A percentile compares a stretch with the other conserved stretches of the same genome.
These are phyloP conservation scores for Paracamarosporium sp. DNA, from an alignment of 2,329 filamentous ascomycete species.

Conservation along the genomic window DNA sequence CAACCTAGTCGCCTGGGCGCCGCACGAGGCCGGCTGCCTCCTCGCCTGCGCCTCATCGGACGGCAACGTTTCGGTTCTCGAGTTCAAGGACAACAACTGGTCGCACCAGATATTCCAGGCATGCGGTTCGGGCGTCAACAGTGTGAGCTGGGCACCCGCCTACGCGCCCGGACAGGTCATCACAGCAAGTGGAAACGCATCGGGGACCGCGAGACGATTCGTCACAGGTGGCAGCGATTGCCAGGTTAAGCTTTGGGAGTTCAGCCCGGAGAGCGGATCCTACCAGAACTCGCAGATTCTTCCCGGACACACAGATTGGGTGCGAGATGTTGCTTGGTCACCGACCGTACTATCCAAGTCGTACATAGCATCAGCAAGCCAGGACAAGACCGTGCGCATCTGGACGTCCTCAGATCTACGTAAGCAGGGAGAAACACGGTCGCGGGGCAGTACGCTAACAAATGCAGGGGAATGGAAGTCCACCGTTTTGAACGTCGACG, in stretches of 20 bases:
- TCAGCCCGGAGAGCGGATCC: slow-evolving; percentile 60
- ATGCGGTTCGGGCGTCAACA: slow-evolving; percentile 93
- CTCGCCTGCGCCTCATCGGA: slow-evolving; percentile 94
- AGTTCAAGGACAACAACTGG: slow-evolving; percentile 96
- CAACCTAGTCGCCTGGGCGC: slow-evolving; percentile 97
- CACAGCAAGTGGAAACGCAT: slow-evolving; percentile 67
- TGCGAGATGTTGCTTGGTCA: slow-evolving; percentile 96
- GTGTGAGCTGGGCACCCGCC: slow-evolving; percentile 92
- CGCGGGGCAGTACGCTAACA: slow-evolving; percentile 52
- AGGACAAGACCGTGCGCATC: slow-evolving; percentile 97
- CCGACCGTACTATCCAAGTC: slow-evolving; percentile 93
- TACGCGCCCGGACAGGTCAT: slow-evolving; percentile 84
- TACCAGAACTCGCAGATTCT: slow-evolving; percentile 64
- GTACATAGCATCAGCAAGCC: slow-evolving; percentile 93
- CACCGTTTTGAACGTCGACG: slow-evolving; percentile 86
- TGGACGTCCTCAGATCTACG: slow-evolving; percentile 71
- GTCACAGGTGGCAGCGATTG: slow-evolving; percentile 97
- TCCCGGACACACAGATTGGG: slow-evolving; percentile 91
- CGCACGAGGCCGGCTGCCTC: slow-evolving; percentile 92
- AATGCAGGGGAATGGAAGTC: slow-evolving; percentile 74
- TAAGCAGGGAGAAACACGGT: slow-evolving; percentile 20
- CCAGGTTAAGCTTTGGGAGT: slow-evolving; percentile 90
- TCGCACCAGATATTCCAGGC: slow-evolving; percentile 88
- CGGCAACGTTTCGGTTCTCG: slow-evolving; percentile 89
- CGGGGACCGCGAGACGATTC: slow-evolving; percentile 73